A percentile compares a stretch with the other conserved stretches of the same genome.
Conservation (phyloP, 2,329 filamentous ascomycete genomes). For the Fusarium sp. region DNA sequence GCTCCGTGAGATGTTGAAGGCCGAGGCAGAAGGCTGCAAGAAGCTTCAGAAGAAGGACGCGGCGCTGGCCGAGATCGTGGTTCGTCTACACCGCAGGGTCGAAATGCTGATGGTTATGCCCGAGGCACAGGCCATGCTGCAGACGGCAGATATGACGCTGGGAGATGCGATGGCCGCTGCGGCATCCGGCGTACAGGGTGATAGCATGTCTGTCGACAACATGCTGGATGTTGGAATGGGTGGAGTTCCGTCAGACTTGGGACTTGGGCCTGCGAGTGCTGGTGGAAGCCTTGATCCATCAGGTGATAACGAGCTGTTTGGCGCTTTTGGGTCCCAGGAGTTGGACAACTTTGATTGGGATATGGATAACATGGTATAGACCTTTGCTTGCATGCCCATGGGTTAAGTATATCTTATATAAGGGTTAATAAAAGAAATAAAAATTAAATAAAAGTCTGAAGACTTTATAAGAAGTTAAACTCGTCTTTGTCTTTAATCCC, state of each 20-base stretch:
- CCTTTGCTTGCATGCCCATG: background rate
- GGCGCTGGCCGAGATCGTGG: slow-evolving; percentile 68
- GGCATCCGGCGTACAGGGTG: slow-evolving; percentile 54
- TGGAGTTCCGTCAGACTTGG: slow-evolving; percentile 51
- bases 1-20: slow-evolving; percentile 70
- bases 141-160: slow-evolving; percentile 55
- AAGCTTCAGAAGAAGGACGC: slow-evolving; percentile 68
- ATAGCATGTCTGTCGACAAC: slow-evolving; percentile 57
- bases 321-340: slow-evolving; percentile 49
- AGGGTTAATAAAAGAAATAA: background rate
- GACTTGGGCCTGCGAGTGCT: slow-evolving; percentile 51
- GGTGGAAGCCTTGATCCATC: slow-evolving; percentile 48
- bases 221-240: slow-evolving; percentile 60
- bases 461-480: background rate
- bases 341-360: slow-evolving; percentile 51
- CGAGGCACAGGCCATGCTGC: slow-evolving; percentile 56
- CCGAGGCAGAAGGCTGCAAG: slow-evolving; percentile 68
- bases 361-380: slow-evolving; percentile 14
- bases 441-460: background rate
- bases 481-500: no score
- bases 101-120: slow-evolving; percentile 71
- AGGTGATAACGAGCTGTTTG: slow-evolving; percentile 55
- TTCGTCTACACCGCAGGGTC: slow-evolving; percentile 72
- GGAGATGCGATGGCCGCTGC: slow-evolving; percentile 59
- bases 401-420: background rate